phyloP scores from a whole-genome alignment of 2,329 filamentous ascomycete genomes.

The Nothophaeocryptopus gaeumannii region DNA sequence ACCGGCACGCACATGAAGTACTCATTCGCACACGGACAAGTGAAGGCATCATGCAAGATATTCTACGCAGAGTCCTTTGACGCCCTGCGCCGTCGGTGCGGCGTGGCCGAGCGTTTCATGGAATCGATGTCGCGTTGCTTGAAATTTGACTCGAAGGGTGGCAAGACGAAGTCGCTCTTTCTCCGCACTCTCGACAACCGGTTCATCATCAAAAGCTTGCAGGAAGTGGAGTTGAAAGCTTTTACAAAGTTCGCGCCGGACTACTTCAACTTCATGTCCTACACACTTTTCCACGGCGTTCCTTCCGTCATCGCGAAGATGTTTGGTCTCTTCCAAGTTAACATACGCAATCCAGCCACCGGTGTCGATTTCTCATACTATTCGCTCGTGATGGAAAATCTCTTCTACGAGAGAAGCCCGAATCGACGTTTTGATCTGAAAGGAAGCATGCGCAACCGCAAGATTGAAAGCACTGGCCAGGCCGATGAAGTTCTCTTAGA shows the following conservation, averaged over 20 bases:
- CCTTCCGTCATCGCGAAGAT: slow-evolving; percentile 98
- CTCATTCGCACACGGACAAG: slow-evolving; percentile 89
- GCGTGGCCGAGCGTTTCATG: slow-evolving; percentile 87
- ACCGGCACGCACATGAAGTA: slow-evolving; percentile 95
- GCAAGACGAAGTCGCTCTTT: slow-evolving; percentile 96
- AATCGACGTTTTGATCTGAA: slow-evolving; percentile 85
- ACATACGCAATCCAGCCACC: slow-evolving; percentile 90
- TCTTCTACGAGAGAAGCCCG: slow-evolving; percentile 91
- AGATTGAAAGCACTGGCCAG: slow-evolving; percentile 92
- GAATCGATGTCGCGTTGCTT: slow-evolving; percentile 92
- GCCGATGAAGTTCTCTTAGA: slow-evolving; percentile 94
- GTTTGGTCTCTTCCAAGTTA: slow-evolving; percentile 96
- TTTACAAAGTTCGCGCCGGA: slow-evolving; percentile 94
- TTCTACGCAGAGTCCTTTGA: slow-evolving; percentile 99
- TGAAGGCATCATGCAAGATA: slow-evolving; percentile 95
- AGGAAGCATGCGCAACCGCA: slow-evolving; percentile 96
- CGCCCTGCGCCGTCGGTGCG: slow-evolving; percentile 86
- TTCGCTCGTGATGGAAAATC: slow-evolving; percentile 91
- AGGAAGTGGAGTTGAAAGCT: slow-evolving; percentile 85
- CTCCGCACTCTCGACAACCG: slow-evolving; percentile 94
- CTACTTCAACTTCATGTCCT: slow-evolving; percentile 96
- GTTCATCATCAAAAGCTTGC: slow-evolving; percentile 87
- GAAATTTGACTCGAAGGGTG: slow-evolving; percentile 97
- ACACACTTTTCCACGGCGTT: slow-evolving; percentile 86
- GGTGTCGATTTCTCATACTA: slow-evolving; percentile 94